phyloP scores from a whole-genome alignment of 1,284 basidiomycete species.

The Mrakiaceae sp. region DNA sequence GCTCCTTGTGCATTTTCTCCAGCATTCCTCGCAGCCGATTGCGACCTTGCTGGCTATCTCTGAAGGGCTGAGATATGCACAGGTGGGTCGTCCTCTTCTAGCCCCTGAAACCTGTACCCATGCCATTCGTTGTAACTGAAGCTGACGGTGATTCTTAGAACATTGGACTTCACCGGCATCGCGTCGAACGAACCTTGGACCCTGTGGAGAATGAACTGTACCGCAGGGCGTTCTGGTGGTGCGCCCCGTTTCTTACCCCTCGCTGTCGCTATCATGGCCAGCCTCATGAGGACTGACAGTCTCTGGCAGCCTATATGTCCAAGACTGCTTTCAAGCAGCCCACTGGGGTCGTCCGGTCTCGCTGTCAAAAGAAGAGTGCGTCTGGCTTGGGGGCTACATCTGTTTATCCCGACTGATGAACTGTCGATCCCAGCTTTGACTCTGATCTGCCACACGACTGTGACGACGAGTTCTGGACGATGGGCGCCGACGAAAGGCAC shows the following conservation, averaged over 20 bases:
- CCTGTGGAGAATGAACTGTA: constrained; percentile 13
- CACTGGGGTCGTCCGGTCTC: constrained; percentile 11
- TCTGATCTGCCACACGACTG: constrained; percentile 12
- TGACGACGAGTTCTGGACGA: constrained; percentile 17
- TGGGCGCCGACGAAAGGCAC: background rate
- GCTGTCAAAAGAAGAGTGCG: constrained; percentile 14
- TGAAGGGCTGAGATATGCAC: constrained; percentile 14
- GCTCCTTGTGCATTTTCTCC: constrained; percentile 15
- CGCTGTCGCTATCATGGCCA: too few species aligned
- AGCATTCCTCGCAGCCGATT: constrained; percentile 8
- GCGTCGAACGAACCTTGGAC: constrained; percentile 10
- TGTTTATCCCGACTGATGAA: too few species aligned
- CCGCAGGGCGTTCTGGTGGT: constrained; percentile 13
- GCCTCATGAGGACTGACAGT: too few species aligned
- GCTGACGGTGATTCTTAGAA: background rate
- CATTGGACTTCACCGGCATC: constrained; percentile 12
- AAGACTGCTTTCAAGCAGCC: constrained; percentile 3
- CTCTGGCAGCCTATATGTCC: background rate
- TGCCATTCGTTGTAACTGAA: too few species aligned
- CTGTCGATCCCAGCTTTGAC: constrained; percentile 5
- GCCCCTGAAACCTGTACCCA: too few species aligned
- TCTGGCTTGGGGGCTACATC: background rate
- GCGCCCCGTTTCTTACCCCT: background rate
- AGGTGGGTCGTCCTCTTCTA: background rate
- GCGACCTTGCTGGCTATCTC: constrained; percentile 12